phyloP scores from a whole-genome alignment of 768 basidiomycete species.

The Inosperma sp. region DNA sequence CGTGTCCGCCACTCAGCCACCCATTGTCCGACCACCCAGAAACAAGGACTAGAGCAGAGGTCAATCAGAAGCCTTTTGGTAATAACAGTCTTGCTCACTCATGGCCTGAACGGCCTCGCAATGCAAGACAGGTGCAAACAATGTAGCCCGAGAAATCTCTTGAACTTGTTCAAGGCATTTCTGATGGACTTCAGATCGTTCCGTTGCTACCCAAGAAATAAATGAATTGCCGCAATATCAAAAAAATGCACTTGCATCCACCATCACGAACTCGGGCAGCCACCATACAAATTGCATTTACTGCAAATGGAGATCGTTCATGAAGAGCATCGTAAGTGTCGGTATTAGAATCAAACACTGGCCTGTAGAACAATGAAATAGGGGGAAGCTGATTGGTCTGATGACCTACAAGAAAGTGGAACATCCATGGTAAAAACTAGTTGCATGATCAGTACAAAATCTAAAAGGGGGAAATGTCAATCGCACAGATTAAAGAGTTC shows the following conservation, averaged over 20 bases:
- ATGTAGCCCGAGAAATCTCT: conserved; percentile 73
- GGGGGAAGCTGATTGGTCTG: neutral
- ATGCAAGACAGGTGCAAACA: conserved; percentile 82
- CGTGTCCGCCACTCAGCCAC: conserved; percentile 94
- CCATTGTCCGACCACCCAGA: conserved; percentile 95
- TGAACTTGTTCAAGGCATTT: conserved; percentile 83
- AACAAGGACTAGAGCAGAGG: conserved; percentile 58
- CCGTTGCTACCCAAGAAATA: conserved; percentile 39
- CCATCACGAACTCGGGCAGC: conserved; percentile 88
- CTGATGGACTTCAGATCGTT: conserved; percentile 67
- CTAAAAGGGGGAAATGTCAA: conserved; percentile 7
- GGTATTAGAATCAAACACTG: conserved; percentile 76
- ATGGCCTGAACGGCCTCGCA: conserved; percentile 91
- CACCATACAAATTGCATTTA: conserved; percentile 91
- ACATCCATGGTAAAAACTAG: conserved; percentile 88
- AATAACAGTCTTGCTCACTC: conserved; percentile 50
- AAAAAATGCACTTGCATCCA: conserved; percentile 53
- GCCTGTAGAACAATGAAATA: conserved; percentile 31
- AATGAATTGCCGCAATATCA: neutral
- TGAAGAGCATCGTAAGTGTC: conserved; percentile 87
- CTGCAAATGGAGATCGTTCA: conserved; percentile 87
- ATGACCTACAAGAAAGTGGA: conserved; percentile 40
- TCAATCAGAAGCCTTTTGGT: conserved; percentile 5
- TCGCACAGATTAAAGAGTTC: conserved; percentile 82
- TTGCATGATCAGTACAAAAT: conserved; percentile 12